phyloP scores from a whole-genome alignment of 352 stramenopile genomes.

The Phytophthora sp. region DNA sequence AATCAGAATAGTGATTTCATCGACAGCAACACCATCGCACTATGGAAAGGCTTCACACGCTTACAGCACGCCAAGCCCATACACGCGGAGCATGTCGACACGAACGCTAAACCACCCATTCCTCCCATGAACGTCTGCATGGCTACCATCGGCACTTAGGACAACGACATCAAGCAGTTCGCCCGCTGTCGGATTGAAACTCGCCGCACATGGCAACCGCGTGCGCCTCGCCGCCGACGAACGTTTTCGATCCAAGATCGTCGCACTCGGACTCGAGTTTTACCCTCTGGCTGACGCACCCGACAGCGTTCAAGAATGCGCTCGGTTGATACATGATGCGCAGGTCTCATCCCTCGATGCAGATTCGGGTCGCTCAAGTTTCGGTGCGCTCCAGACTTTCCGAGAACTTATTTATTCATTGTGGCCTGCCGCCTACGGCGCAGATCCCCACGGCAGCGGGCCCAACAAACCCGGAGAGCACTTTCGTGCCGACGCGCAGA shows the following conservation, averaged over 20 bases:
- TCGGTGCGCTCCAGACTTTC: constrained; percentile 22
- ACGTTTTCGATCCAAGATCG: constrained; percentile 55
- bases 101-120: constrained; percentile 6
- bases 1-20: constrained; percentile 4
- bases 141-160: constrained; percentile 38
- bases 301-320: constrained; percentile 15
- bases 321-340: constrained; percentile 13
- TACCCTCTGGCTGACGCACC: constrained; percentile 32
- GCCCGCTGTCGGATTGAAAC: constrained; percentile 49
- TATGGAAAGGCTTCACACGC: constrained; percentile 5
- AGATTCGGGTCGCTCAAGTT: constrained; percentile 2
- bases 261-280: constrained; percentile 42
- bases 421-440: constrained; percentile 40
- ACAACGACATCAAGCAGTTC: constrained; percentile 59
- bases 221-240: constrained; percentile 82
- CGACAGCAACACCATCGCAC: background rate
- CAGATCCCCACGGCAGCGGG: constrained; percentile 34
- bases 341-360: constrained; percentile 20
- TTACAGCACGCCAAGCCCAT: constrained; percentile 7
- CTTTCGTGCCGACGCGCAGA: constrained; percentile 49
- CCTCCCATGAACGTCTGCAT: constrained; percentile 44
- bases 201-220: constrained; percentile 64
- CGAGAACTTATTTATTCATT: constrained; percentile 45
- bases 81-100: background rate
- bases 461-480: constrained; percentile 21